Evolutionary conservation across 495 filamentous ascomycete species (phyloP), one percentile per base, ranked within the genome.

Genomic region (Usnea hakonensis): DNA sequence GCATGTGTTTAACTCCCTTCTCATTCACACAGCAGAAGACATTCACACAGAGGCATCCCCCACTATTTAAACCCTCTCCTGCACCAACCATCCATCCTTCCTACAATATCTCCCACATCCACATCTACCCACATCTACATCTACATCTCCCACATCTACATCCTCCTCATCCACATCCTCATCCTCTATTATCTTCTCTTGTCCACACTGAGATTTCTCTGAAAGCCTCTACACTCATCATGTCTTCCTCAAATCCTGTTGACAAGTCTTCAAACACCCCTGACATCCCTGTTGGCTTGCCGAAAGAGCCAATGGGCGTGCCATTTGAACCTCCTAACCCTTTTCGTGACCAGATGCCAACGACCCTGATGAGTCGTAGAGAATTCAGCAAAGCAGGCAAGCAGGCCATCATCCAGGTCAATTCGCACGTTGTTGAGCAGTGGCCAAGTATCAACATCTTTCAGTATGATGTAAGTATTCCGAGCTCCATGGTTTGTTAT

Each of bases 381-480:
- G 77, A 68, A 26, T 86, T 81, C 72, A 87, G 84, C 64, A 75
- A 72, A 0, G 71, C 74, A 16, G 92, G 89, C 17, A 81, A 77
- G 38, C 69, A 76, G 0, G 77, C 87, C 21, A 74, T 75, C 10
- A 68, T 97, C 9, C 68, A 73, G 0, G 72, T 95, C 56, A 98
- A 98, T 72, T 83, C 90, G 10, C 96, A 83, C 73, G 77, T 79
- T 0, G 83, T 96, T n/a, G 65, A 58, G 3, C 67, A 74, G 60
- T 81, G 76, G 36, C 81, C 83, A 0, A 80, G 67, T 23, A 76
- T 71, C 8, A 75, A 77, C 0, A 78, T 96, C 52, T 85, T 83
- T 61, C 91, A 96, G 74, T 97, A 91, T 64, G 92, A 96, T 76
- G 90, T 96, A 75, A 81, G 89, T 83, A 23, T 48, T 26, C 9